Evolutionary conservation across 108 stramenopile species (phyloP), one percentile per base, ranked within the genome.

Genomic region (Nitzschia palea): DNA sequence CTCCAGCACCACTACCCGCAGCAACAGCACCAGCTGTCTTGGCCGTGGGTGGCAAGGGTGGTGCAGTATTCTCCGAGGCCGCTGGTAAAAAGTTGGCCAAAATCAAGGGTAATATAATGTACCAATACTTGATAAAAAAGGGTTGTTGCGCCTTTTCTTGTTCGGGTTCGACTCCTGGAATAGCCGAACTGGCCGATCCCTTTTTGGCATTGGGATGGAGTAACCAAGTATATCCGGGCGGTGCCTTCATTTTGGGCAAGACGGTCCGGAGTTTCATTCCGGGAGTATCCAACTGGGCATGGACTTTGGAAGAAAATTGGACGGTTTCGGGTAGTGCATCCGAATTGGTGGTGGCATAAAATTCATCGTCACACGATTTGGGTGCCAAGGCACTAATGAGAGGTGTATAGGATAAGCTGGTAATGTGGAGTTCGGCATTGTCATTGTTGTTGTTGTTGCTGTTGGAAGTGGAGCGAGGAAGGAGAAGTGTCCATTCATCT

Each of bases 311-410:
- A 58, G 82, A 70, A 56, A 88, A 90, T 28, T 33, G 33, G 25
- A 42, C 25, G 42, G 69, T 40, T 27, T 70, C 75, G 0, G 67
- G 77, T 9, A 60, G 8, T 8, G 52, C 56, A 30, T 67, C 73
- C 15, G 54, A 70, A 26, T 73, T 62, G 1, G 71, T 42, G 6
- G 78, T 71, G 20, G 74, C 37, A 34, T 32, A 58, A 25, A 81
- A 33, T 25, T 40, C 30, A 30, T 82, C 76, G 15, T 82, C 64
- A 60, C 92, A 94, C 27, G 81, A 55, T 47, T 77, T 81, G 43
- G 87, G 78, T 20, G 92, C 92, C 72, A 94, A 68, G 3, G 92
- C 85, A 51, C 87, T 88, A 28, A 90, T 84, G 22, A 93, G 58
- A 20, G 91, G 91, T 27, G 67, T 77, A 57, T 89, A 93, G 3